phyloP scores from a whole-genome alignment of 495 filamentous ascomycete genomes.

The Diplogelasinospora grovesii region DNA sequence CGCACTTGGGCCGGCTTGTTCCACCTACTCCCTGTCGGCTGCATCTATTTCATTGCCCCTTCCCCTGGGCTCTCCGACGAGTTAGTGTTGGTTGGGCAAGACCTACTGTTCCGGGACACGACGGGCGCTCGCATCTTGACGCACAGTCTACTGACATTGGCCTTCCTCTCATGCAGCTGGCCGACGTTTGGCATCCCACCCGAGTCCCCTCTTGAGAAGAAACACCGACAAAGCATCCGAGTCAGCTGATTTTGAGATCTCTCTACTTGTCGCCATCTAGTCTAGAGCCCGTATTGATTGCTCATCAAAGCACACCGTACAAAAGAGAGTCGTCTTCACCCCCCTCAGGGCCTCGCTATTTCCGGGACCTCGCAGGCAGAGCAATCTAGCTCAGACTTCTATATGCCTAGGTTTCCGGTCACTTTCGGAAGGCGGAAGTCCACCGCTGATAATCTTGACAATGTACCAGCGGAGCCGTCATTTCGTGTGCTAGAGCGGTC shows the following conservation, averaged over 20 bases:
- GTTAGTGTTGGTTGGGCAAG: slow-evolving; percentile 1
- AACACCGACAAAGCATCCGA: too few species aligned
- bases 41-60: not conserved
- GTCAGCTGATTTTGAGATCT: too few species aligned
- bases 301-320: too few species aligned
- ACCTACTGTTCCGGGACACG: slow-evolving; percentile 5
- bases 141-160: slow-evolving; percentile 9
- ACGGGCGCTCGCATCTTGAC: slow-evolving; percentile 7
- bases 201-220: slow-evolving; percentile 8
- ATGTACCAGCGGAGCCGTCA: slow-evolving; percentile 38
- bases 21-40: slow-evolving; percentile 1
- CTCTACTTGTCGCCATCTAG: too few species aligned
- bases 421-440: slow-evolving; percentile 45
- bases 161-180: slow-evolving; percentile 17
- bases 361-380: too few species aligned
- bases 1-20: not conserved
- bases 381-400: slow-evolving; percentile 25
- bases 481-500: slow-evolving; percentile 45
- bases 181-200: slow-evolving; percentile 10
- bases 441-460: slow-evolving; percentile 42
- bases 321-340: not conserved
- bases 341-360: too few species aligned
- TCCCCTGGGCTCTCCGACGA: slow-evolving; percentile 8
- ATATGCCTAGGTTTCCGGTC: slow-evolving; percentile 50
- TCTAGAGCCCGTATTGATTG: too few species aligned